phyloP scores from a whole-genome alignment of 1,284 basidiomycete genomes.

The Malassezia slooffiae region DNA sequence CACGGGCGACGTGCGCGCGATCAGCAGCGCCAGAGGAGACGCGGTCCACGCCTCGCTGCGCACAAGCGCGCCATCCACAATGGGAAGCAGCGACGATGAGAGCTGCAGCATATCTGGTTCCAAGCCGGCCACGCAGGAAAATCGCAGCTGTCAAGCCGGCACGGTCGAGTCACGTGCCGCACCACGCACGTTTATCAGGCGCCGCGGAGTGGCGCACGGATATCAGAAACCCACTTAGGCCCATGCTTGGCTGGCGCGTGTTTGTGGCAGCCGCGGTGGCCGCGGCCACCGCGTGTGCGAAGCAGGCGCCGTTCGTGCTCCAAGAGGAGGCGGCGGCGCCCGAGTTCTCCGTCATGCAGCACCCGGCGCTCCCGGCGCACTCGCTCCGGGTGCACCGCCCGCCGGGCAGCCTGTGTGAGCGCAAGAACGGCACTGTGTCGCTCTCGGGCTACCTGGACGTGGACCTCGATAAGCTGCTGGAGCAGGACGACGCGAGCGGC shows the following conservation, averaged over 20 bases:
- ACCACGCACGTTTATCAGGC: too few species aligned
- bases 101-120: conserved; percentile 32
- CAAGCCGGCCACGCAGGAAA: too few species aligned
- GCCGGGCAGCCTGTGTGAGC: conserved; percentile 31
- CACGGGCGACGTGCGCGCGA: conserved; percentile 21
- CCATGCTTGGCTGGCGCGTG: too few species aligned
- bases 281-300: not conserved
- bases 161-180: too few species aligned
- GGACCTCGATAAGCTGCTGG: conserved; percentile 32
- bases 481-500: conserved; percentile 14
- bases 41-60: conserved; percentile 4
- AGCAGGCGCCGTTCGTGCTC: conserved; percentile 4
- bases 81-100: conserved; percentile 27
- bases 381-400: conserved; percentile 30
- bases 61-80: conserved; percentile 19
- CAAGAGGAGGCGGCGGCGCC: not conserved
- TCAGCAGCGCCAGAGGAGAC: conserved; percentile 14
- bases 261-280: too few species aligned
- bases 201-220: too few species aligned
- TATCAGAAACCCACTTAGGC: too few species aligned
- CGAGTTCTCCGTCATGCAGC: conserved; percentile 14
- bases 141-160: too few species aligned
- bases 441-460: conserved; percentile 45
- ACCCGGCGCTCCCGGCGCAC: conserved; percentile 41
- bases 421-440: conserved; percentile 17